These are phyloP conservation scores for Saccharomyces hybrid DNA, from an alignment of 1,139 yeast species.

Conservation along the genomic window DNA sequence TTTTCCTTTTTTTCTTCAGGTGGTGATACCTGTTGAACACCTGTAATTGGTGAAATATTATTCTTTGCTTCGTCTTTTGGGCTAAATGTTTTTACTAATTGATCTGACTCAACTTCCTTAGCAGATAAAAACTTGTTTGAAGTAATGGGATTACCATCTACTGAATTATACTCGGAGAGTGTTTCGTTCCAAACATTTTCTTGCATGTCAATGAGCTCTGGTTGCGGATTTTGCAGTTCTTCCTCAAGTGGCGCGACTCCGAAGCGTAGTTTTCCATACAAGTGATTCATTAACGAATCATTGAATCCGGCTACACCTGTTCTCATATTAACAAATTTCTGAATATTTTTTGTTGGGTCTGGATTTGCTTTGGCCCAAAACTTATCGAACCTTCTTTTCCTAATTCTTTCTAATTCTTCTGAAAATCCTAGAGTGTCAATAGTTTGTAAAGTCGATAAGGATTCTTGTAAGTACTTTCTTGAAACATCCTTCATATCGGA, in stretches of 20 bases:
- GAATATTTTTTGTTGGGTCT: conserved; percentile 21
- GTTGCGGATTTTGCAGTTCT: not conserved
- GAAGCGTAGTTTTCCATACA: conserved; percentile 16
- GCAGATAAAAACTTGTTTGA: conserved; percentile 5
- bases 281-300: conserved; percentile 24
- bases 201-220: not conserved
- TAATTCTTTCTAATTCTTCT: conserved; percentile 21
- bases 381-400: conserved; percentile 20
- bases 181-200: not conserved
- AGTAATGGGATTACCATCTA: conserved; percentile 4
- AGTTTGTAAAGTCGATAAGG: conserved; percentile 16
- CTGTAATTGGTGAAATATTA: not conserved
- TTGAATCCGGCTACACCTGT: conserved; percentile 24
- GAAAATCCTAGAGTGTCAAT: conserved; percentile 14
- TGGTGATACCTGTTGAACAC: not conserved
- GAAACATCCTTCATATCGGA: conserved; percentile 21
- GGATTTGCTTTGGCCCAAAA: conserved; percentile 23
- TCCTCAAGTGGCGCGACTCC: not conserved
- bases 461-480: conserved; percentile 15
- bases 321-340: conserved; percentile 21
- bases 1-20: not conserved
- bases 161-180: not conserved
- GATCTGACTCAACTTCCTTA: not conserved
- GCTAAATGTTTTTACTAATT: not conserved
- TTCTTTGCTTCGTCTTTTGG: not conserved